Evolutionary conservation across 257 asterid genomes (phyloP), one percentile per base, ranked within the genome.

Genomic region (Cruciata laevipes): DNA sequence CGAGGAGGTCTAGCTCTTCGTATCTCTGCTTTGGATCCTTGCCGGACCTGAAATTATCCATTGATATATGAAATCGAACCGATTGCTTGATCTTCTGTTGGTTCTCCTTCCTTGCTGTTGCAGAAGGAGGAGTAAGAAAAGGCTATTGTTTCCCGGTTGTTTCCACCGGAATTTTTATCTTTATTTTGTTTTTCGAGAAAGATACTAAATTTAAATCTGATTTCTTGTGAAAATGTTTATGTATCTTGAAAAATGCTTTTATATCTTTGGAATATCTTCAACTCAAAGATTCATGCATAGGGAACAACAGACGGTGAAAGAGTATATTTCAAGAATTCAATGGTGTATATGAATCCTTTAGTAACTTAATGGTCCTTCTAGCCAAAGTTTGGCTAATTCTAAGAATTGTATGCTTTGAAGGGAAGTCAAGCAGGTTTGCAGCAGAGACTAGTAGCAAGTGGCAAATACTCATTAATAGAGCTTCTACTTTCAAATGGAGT

Each of bases 371-470:
- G n/a, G 44, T 33, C 1, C 31, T 37, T 33, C 66, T 12, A 25
- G 68, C 65, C 53, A 65, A 73, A 3, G 33, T 64, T 61, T 30
- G 55, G 38, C 61, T 30, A 24, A 44, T 69, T 75, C 61, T 53
- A 56, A 31, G 59, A 56, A 35, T 60, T 44, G 23, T 74, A 61
- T 75, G 32, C 71, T 64, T 72, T 70, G 72, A 87, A 93, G 98
- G 98, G 98, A 72, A 85, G 97, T 85, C 90, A 80, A 84, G 98
- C 98, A 63, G 98, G 88, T 77, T 86, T 97, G 7, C 30, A 27
- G 2, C 30, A 27, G 30, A 27, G 30, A 27, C 1, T 27, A 27
- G 30, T 27, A 27, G 30, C 30, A 27, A 27, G 30, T 32, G 7
- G 37, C 37, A 4, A 32, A 3, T 6, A 32, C 44, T 38, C 51